A percentile compares a stretch with the other conserved stretches of the same genome.
Evolutionary conservation across 2,329 filamentous ascomycete species (phyloP).

Genomic region (Botrytis deweyae): DNA sequence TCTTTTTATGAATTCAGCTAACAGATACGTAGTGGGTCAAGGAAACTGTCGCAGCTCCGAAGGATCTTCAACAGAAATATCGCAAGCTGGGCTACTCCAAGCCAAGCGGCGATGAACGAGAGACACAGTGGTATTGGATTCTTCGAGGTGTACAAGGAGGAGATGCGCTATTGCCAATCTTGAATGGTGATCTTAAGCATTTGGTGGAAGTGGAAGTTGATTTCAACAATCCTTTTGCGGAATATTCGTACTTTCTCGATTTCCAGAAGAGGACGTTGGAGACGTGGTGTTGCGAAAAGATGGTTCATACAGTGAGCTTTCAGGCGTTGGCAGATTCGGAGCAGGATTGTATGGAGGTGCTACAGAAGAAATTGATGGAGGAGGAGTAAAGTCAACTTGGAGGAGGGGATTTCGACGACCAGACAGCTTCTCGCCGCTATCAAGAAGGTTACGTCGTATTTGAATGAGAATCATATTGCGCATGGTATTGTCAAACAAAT

Average conservation of each 20-base stretch:
- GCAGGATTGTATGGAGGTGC: neutral
- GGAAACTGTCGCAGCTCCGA: neutral
- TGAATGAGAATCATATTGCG: neutral
- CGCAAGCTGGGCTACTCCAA: neutral
- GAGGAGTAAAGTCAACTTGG: neutral
- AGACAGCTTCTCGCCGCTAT: neutral
- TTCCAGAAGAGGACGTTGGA: conserved; percentile 18
- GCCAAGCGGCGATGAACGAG: neutral
- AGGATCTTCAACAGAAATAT: conserved; percentile 15
- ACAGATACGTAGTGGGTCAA: too few species aligned
- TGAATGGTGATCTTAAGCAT: conserved; percentile 24
- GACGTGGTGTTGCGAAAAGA: neutral
- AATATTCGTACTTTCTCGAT: conserved; percentile 16
- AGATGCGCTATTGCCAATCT: conserved; percentile 16
- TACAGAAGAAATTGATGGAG: neutral
- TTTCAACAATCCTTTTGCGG: neutral
- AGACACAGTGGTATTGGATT: conserved; percentile 20
- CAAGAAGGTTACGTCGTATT: neutral
- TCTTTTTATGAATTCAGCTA: too few species aligned
- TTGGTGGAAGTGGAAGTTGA: conserved; percentile 16
- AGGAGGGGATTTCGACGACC: neutral
- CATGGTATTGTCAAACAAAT: neutral
- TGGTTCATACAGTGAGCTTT: conserved; percentile 13
- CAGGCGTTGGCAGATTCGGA: neutral
- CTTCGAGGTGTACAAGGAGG: conserved; percentile 20